Evolutionary conservation across 2,329 filamentous ascomycete species (phyloP), one percentile per base, ranked within the genome.

Genomic region (Fusarium coicis): DNA sequence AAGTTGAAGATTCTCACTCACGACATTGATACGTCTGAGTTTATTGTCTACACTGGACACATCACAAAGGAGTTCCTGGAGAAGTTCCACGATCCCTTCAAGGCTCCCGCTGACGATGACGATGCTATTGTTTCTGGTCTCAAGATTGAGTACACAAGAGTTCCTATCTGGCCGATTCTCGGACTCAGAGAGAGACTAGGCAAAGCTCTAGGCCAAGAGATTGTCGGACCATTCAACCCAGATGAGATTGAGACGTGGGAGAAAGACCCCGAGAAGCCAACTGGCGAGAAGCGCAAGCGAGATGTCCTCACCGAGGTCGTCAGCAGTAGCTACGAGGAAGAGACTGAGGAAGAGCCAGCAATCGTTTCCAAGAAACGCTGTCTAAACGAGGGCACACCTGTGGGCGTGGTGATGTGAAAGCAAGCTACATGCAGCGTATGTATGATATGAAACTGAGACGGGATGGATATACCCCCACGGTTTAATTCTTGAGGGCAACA

Each of bases 181-280:
- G 88, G 88, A 8, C 82, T 90, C 11, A 85, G 86, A 66, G 87
- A 90, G 76, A 84, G 88, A 10, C 81, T 90, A 1, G 87, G 86
- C 43, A 84, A 84, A 69, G 88, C 87, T 7, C 79, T 90, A 1
- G 88, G 88, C 12, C 78, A 80, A 23, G 87, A 88, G 7, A 72
- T 89, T 18, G 85, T 88, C 8, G 87, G 87, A 2, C 55, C 66
- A 4, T 81, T 84, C 54, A 80, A 85, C 56, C 65, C 76, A 2
- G 77, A 81, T 11, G 76, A 80, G 21, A 85, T 88, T 55, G 84
- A 87, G 63, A 86, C 84, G 3, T 88, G 84, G 81, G 83, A 85
- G 57, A 78, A 80, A 10, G 80, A 83, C 4, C 74, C 76, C 12
- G 83, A 85, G 72, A 79, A 81, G 53, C 77, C 78, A 32, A 64